Percentiles rank a stretch among this genome's conserved stretches.
Conservation (phyloP, 2,329 filamentous ascomycete species). For the Beauveria scarabaeidicola region DNA sequence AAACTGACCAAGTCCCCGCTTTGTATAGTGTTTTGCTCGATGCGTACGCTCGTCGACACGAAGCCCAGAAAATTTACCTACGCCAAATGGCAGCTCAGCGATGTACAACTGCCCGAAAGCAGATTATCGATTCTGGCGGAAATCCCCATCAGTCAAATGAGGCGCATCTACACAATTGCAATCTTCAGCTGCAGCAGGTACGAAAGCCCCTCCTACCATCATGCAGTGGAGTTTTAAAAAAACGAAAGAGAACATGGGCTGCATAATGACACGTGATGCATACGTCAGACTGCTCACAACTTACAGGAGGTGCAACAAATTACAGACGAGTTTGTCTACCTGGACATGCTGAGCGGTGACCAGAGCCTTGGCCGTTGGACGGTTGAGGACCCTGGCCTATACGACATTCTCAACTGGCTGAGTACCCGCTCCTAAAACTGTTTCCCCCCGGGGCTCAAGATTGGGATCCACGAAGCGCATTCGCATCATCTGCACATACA, state of each 20-base stretch:
- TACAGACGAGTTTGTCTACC: slow-evolving; percentile 51
- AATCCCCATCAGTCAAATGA: slow-evolving; percentile 39
- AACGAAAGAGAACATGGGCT: neutral
- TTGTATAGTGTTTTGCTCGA: slow-evolving; percentile 46
- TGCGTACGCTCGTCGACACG: slow-evolving; percentile 52
- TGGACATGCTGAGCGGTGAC: slow-evolving; percentile 45
- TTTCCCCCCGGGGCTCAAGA: neutral
- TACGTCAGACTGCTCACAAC: slow-evolving; percentile 6
- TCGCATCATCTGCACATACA: neutral
- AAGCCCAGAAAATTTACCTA: slow-evolving; percentile 56
- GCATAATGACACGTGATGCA: neutral
- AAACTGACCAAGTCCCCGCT: neutral
- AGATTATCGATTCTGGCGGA: slow-evolving; percentile 40
- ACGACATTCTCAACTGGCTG: slow-evolving; percentile 51
- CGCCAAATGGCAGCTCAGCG: slow-evolving; percentile 51
- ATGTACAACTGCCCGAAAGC: slow-evolving; percentile 48
- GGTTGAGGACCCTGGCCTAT: slow-evolving; percentile 51
- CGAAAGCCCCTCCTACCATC: slow-evolving; percentile 20
- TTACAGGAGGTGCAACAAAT: slow-evolving; percentile 47
- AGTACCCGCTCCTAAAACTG: slow-evolving; percentile 21
- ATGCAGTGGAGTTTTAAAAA: too few species aligned
- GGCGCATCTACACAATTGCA: slow-evolving; percentile 43
- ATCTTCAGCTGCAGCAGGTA: slow-evolving; percentile 50
- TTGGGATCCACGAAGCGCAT: neutral
- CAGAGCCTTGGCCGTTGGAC: slow-evolving; percentile 51